Base-by-base conservation (phyloP, 192 early-diverging fungal genomes). In the Coemansia sp. region DNA sequence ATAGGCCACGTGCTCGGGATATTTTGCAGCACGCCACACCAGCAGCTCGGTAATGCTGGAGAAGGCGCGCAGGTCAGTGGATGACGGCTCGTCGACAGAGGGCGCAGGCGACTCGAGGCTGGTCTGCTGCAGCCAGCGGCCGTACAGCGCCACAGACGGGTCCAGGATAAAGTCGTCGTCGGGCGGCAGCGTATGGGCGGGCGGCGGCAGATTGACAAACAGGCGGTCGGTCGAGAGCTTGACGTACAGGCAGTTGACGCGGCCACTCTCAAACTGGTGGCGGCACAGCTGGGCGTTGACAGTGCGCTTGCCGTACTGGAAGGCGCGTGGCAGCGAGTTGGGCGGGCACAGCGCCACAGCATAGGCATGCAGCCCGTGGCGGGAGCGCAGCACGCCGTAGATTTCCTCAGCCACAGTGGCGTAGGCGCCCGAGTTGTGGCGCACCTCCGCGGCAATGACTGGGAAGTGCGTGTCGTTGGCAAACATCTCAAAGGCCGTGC, bases 391-490 rank as follows among this genome's bases (percentile, higher is more conserved):
- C 6, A 86, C 80, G 27, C 86, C 74, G 42, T 79, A 79, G 1
- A 92, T 76, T 42, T 89, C 79, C 44, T 88, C 85, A 9, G 88
- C 87, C 34, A 93, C 70, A 10, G 77, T 79, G 6, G 85, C 75
- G 33, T 89, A 71, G 33, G 85, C 86, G 41, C 80, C 80, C 41
- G 72, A 81, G 24, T 80, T 60, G 36, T 87, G 84, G 40, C 75
- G 81, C 36, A 90, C 86, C 78, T 95, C 94, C 31, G 86, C 84
- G 0, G 90, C 81, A 38, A 94, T 73, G 31, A 95, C 89, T 11
- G 93, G 92, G 40, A 95, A 79, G 68, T 90, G 86, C 52, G 93
- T 89, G 52, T 90, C 89, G 66, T 93, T 91, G 36, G 90, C 73
- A 38, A 80, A 76, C 51, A 91, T 79, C 49, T 92, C 90, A 54